A percentile compares a stretch with the other conserved stretches of the same genome.
Conservation (phyloP, 2,329 filamentous ascomycete species). For the Microdochium trichocladiopsis region DNA sequence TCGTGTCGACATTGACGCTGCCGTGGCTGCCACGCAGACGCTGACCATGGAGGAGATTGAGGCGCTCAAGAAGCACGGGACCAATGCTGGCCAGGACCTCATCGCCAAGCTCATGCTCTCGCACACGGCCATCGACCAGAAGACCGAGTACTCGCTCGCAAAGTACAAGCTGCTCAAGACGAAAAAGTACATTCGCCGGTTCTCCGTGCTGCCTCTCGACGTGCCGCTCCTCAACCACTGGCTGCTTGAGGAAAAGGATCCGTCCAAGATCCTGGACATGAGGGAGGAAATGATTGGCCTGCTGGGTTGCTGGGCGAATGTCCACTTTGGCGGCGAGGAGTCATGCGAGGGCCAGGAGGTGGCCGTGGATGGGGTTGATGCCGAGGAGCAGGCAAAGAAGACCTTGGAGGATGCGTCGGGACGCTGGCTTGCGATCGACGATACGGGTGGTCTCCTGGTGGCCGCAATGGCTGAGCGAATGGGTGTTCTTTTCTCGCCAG, state of each 20-base stretch:
- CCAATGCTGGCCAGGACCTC: conserved; percentile 76
- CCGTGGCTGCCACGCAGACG: conserved; percentile 60
- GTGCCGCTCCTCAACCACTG: conserved; percentile 69
- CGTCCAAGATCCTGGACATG: conserved; percentile 75
- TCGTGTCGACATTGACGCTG: conserved; percentile 52
- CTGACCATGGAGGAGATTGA: conserved; percentile 72
- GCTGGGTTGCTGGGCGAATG: conserved; percentile 82
- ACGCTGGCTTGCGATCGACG: conserved; percentile 78
- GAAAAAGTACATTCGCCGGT: conserved; percentile 85
- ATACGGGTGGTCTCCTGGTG: conserved; percentile 75
- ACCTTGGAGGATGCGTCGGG: conserved; percentile 25
- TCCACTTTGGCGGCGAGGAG: conserved; percentile 58
- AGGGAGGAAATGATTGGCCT: conserved; percentile 77
- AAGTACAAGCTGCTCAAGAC: conserved; percentile 96
- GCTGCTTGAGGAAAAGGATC: conserved; percentile 73
- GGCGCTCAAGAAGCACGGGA: conserved; percentile 64
- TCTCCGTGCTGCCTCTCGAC: conserved; percentile 79
- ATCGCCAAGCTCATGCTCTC: conserved; percentile 90
- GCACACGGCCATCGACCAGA: conserved; percentile 85
- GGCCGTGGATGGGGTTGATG: conserved; percentile 7
- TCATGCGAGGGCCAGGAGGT: conserved; percentile 12
- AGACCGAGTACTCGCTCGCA: conserved; percentile 86
- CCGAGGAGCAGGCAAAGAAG: conserved; percentile 14
- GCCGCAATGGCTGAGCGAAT: conserved; percentile 84
- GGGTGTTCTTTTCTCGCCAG: conserved; percentile 60